Evolutionary conservation across 2,329 filamentous ascomycete species (phyloP), one percentile per base, ranked within the genome.

Genomic region (Botrytis cinerea): DNA sequence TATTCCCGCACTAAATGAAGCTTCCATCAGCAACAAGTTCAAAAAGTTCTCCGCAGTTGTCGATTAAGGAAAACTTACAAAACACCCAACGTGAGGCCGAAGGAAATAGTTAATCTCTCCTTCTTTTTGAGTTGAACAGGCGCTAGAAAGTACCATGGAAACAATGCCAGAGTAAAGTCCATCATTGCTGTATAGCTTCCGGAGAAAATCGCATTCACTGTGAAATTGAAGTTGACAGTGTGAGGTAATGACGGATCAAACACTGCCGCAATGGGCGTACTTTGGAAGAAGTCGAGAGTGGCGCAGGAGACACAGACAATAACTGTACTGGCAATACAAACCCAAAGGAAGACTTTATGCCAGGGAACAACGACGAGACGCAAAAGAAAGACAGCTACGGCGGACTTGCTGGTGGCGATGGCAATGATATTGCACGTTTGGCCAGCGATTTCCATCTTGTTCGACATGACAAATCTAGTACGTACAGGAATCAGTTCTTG

Each of bases 391-490:
- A 63, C 60, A 28, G 70, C 70, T n/a, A 71, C 70, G 8, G 70
- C 25, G 32, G 60, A 71, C 18, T 71, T 71, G 32, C 45, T 54
- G 25, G 60, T 64, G 32, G 35, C 59, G 16, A 71, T 64, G 18
- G 60, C 70, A 20, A 71, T 38, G 18, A 71, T 71, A 18, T 64
- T 71, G 32, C 60, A 71, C 4, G 70, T 71, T 64, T 71, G 70
- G 10, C 60, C 70, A 22, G 70, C 70, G 18, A 71, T 40, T 64
- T 71, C 60, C 70, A 71, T 71, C 45, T 71, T 64, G 12, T 63
- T 71, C 18, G 70, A 71, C 28, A 35, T 32, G 45, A 63, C 60
- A 10, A 71, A 71, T 43, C 61, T 63, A 63, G 25, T 22, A 63
- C 40, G 40, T 9, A 63, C 9, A n/a, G 18, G 61, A 32, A 10